A percentile compares a stretch with the other conserved stretches of the same genome.
These are phyloP conservation scores for Pelargonium citronellum DNA, from an alignment of 441 rosid species.

Conservation along the genomic window DNA sequence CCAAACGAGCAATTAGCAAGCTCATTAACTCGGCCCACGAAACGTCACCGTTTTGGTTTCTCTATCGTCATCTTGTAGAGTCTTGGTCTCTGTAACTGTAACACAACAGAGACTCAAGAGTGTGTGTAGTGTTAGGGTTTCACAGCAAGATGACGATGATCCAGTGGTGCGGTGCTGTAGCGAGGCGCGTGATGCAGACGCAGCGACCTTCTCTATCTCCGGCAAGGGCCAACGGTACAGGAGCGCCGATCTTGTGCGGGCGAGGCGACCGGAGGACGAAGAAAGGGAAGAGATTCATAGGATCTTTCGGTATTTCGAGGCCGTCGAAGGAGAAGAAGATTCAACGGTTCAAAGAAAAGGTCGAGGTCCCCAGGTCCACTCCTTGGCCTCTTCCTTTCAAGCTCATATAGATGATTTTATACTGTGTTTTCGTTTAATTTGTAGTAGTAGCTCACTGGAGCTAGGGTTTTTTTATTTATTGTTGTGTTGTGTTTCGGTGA, in stretches of 20 bases:
- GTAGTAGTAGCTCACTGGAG: too few relatives aligned
- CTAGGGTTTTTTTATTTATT: too few relatives aligned
- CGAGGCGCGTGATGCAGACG: constrained; percentile 43
- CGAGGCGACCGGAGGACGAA: constrained; percentile 89
- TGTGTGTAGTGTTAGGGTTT: constrained; percentile 7
- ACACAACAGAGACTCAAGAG: too few relatives aligned
- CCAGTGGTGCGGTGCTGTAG: constrained; percentile 61
- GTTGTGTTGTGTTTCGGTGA: too few relatives aligned
- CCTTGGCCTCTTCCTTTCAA: constrained; percentile 99
- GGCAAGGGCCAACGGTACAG: constrained; percentile 15
- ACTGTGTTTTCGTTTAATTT: too few relatives aligned
- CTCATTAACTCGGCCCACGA: too few relatives aligned
- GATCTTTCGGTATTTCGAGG: constrained; percentile 79
- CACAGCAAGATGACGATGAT: constrained; percentile 45
- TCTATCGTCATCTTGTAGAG: too few relatives aligned
- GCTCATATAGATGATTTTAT: constrained; percentile 43
- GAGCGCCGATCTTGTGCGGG: constrained; percentile 60
- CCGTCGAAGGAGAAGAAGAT: constrained; percentile 91
- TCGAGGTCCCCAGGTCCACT: constrained; percentile 89
- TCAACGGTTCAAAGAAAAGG: constrained; percentile 75
- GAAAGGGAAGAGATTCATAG: constrained; percentile 87
- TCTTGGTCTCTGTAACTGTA: too few relatives aligned
- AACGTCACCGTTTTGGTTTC: too few relatives aligned
- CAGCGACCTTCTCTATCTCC: constrained; percentile 25
- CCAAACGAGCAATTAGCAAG: too few relatives aligned